Percentiles rank a stretch among this genome's conserved stretches.
phyloP scores from a whole-genome alignment of 306 rosid genomes.

The Gleditsia sinensis region DNA sequence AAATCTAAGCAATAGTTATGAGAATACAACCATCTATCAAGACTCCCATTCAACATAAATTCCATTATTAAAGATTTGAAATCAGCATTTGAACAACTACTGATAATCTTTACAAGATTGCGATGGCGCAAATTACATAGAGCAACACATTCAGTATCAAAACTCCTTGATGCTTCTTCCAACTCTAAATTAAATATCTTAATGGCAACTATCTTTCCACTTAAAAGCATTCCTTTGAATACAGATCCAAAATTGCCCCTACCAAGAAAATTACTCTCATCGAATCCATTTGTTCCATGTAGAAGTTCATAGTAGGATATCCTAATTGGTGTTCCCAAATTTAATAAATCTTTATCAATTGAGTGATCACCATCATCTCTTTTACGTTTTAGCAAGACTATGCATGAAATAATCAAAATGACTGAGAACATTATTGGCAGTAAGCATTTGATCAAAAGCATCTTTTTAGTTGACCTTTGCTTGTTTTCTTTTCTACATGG shows the following conservation, averaged over 20 bases:
- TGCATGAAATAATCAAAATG: conserved; percentile 23
- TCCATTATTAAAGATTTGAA: conserved; percentile 32
- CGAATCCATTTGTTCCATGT: conserved; percentile 31
- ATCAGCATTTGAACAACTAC: conserved; percentile 28
- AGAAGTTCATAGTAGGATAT: conserved; percentile 28
- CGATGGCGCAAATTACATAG: conserved; percentile 35
- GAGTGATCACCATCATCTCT: not conserved
- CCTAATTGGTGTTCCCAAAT: not conserved
- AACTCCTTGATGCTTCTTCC: conserved; percentile 26
- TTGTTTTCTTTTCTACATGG: conserved; percentile 28
- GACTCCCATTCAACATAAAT: conserved; percentile 36
- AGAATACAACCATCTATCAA: conserved; percentile 33
- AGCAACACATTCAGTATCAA: conserved; percentile 34
- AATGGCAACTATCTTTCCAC: conserved; percentile 26
- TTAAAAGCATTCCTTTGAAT: conserved; percentile 30
- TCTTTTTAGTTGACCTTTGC: not conserved
- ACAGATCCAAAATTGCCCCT: conserved; percentile 28
- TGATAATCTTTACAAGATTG: conserved; percentile 30
- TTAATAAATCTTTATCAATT: not conserved
- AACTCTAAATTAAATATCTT: conserved; percentile 22
- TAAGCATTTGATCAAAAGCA: conserved; percentile 16
- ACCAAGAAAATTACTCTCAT: conserved; percentile 31
- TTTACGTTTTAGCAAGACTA: not conserved
- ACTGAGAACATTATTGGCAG: conserved; percentile 7
- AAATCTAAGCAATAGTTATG: conserved; percentile 26